Percentiles rank a stretch among this genome's conserved stretches.
Conservation (phyloP, 163 green algal species). For the Chlorella variabilis region DNA sequence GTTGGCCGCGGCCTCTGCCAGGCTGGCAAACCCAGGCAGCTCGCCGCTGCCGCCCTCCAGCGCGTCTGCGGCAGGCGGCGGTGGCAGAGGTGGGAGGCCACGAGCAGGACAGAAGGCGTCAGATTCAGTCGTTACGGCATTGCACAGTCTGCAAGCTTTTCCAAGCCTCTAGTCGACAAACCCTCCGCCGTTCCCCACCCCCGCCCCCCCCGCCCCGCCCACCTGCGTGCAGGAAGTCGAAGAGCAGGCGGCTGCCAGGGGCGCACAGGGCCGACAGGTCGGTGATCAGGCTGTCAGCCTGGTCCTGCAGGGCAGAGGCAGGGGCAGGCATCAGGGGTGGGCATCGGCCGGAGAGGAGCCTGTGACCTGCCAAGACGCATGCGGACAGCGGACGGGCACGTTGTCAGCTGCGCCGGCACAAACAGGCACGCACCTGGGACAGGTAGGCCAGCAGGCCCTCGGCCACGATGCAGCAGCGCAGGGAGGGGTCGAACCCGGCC, state of each 20-base stretch:
- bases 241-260: slow-evolving; percentile 58
- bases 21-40: slow-evolving; percentile 13
- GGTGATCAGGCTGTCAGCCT: slow-evolving; percentile 52
- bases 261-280: slow-evolving; percentile 46
- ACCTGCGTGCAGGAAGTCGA: slow-evolving; percentile 71
- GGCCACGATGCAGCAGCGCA: slow-evolving; percentile 66
- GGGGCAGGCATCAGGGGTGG: neutral
- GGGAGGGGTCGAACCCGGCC: slow-evolving; percentile 61
- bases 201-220: too few relatives aligned
- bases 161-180: too few relatives aligned
- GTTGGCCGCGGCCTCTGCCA: slow-evolving; percentile 24
- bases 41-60: neutral
- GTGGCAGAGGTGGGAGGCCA: neutral
- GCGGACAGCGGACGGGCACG: too few relatives aligned
- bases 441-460: slow-evolving; percentile 83
- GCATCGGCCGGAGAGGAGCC: too few relatives aligned
- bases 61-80: too few relatives aligned
- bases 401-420: too few relatives aligned
- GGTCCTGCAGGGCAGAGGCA: slow-evolving; percentile 25
- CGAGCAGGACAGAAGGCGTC: too few relatives aligned
- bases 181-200: too few relatives aligned
- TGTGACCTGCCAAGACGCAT: too few relatives aligned
- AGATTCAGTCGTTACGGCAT: too few relatives aligned
- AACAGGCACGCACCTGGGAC: slow-evolving; percentile 12
- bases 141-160: too few relatives aligned